These are phyloP conservation scores for Curvularia lunata DNA, from an alignment of 2,329 filamentous ascomycete genomes.

Conservation along the genomic window DNA sequence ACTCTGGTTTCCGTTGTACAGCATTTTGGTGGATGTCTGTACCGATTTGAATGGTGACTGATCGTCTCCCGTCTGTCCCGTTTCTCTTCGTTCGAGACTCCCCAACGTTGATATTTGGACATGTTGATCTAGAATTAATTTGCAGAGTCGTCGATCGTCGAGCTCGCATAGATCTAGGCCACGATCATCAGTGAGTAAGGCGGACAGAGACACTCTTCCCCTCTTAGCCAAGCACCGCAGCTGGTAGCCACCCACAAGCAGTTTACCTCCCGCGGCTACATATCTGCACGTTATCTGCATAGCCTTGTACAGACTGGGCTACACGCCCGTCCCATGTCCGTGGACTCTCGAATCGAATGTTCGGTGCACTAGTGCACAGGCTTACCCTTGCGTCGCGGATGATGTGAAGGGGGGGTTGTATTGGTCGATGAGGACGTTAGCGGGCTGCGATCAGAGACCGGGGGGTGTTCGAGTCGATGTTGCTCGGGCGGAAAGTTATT, in stretches of 20 bases:
- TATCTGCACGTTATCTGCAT: conserved; percentile 20
- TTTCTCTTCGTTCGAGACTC: background rate
- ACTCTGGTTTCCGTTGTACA: background rate
- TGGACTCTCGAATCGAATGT: conserved; percentile 17
- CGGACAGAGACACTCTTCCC: background rate
- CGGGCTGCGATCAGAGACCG: conserved; percentile 4
- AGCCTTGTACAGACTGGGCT: conserved; percentile 18
- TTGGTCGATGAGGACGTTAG: background rate
- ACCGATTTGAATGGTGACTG: background rate
- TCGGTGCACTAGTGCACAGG: conserved; percentile 18
- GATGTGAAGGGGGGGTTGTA: background rate
- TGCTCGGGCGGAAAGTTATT: conserved; percentile 12
- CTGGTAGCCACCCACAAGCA: conserved; percentile 11
- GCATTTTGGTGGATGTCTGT: no score
- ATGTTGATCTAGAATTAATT: conserved; percentile 10
- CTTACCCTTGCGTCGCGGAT: conserved; percentile 4
- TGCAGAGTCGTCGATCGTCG: conserved; percentile 4
- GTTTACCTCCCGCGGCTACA: conserved; percentile 24
- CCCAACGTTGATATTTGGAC: background rate
- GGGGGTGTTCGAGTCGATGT: background rate
- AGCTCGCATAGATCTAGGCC: conserved; percentile 10
- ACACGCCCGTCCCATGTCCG: conserved; percentile 15
- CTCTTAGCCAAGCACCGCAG: conserved; percentile 9
- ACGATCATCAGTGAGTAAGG: background rate
- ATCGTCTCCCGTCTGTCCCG: background rate